Conservation (phyloP, 176 grass and related monocot genomes). For the Poa annua region DNA sequence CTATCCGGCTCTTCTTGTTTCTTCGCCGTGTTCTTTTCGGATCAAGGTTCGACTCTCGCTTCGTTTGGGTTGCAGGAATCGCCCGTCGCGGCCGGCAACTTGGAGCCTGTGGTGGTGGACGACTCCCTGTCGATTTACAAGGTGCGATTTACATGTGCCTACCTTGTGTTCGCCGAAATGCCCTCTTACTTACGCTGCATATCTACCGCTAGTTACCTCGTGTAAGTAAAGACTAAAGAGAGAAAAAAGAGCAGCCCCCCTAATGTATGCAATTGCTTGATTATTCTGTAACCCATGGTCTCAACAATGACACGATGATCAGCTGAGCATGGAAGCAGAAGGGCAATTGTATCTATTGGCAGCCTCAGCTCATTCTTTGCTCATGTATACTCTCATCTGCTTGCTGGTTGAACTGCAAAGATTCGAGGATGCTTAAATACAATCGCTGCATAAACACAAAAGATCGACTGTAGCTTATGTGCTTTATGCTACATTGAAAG, state of each 20-base stretch:
- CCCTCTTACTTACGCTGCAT: neutral
- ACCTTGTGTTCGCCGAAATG: slow-evolving; percentile 18
- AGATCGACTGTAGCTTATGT: neutral
- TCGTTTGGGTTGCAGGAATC: slow-evolving; percentile 49
- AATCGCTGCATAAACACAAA: neutral
- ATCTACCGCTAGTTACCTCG: neutral
- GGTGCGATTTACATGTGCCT: slow-evolving; percentile 44
- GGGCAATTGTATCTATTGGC: neutral
- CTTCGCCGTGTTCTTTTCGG: neutral
- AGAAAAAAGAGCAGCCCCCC: neutral
- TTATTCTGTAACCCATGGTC: neutral
- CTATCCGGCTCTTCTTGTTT: neutral
- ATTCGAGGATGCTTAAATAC: neutral
- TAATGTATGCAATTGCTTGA: neutral
- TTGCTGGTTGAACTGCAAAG: neutral
- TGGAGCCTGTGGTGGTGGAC: slow-evolving; percentile 65
- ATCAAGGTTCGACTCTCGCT: neutral
- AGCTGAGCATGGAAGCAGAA: neutral
- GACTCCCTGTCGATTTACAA: slow-evolving; percentile 71
- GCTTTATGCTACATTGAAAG: neutral
- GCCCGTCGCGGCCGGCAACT: neutral
- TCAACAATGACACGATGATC: neutral
- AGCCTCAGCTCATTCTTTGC: neutral
- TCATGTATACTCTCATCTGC: neutral
- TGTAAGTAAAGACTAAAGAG: slow-evolving; percentile 1